Base-by-base conservation (phyloP, 768 basidiomycete genomes). In the Polyporus arcularius region DNA sequence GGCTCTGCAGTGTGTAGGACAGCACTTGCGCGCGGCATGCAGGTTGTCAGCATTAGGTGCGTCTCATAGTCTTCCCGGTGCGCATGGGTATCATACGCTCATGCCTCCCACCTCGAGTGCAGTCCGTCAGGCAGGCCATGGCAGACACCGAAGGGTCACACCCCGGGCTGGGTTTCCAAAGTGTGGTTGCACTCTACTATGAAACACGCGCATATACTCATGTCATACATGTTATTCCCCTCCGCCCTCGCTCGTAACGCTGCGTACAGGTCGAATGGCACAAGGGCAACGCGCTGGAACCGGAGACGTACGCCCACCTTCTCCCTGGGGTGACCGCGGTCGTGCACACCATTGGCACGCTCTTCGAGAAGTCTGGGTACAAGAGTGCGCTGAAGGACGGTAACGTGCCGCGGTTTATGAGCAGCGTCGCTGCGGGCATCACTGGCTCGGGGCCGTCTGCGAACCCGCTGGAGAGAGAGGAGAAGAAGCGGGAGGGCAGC, bases 1-100 rank as follows among this genome's bases (percentile, higher is more conserved):
- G 96, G 97, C 53, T 98, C 97, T 30, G 90, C 95, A 4, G 85
- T 99, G 32, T 98, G 96, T 75, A 89, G 84, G 69, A 83, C 87
- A n/a, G 96, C 94, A 26, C 79, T 98, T 21, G 81, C 86, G 41
- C 85, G 85, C 52, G 96, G 96, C 2, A 84, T 93, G 74, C 82
- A 88, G 62, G 97, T 98, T 26, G 89, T 89, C 7, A 95, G 93
- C 73, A 84, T 99, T 68, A 95, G 93, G 92, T 94, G 47, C 46
- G 72, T 54, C 12, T 69, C 31, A 38, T 58, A 7, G 38, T 38
- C 49, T 28, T 42, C 7, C 52, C 15, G 0, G 8, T 30, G 11
- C 18, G 30, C 9, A 10, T 8, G 11, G 4, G 18, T 16, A 16
- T 31, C n/a, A n/a, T n/a, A n/a, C n/a, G n/a, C 2, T 16, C 50